A percentile compares a stretch with the other conserved stretches of the same genome.
Evolutionary conservation across 106 monocot genomes (phyloP).

Genomic region (Dioscorea alata): DNA sequence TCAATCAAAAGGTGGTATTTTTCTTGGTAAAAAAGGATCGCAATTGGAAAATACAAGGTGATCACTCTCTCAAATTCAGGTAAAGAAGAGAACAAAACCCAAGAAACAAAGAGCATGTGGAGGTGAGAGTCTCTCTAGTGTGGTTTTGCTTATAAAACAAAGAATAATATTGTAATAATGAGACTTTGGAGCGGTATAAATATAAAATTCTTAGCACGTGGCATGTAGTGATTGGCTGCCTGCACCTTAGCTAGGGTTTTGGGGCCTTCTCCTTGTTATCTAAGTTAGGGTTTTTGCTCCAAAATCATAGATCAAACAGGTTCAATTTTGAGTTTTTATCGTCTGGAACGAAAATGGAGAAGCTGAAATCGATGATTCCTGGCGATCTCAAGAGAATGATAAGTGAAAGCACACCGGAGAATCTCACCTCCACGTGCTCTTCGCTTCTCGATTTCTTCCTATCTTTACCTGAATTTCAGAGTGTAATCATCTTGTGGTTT

Average conservation of each 20-base stretch:
- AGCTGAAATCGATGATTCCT: slow-evolving; percentile 48
- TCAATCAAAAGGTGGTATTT: neutral
- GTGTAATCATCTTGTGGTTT: slow-evolving; percentile 20
- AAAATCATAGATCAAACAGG: no score
- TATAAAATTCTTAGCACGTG: no score
- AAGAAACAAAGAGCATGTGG: slow-evolving; percentile 42
- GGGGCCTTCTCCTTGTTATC: no score
- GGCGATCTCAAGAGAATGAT: slow-evolving; percentile 47
- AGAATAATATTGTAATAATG: no score
- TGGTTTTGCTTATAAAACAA: slow-evolving; percentile 22
- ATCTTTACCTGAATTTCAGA: slow-evolving; percentile 46
- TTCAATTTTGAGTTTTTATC: no score
- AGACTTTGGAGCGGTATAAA: no score
- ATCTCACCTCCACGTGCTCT: slow-evolving; percentile 38
- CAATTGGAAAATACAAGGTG: neutral
- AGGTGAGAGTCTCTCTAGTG: slow-evolving; percentile 30
- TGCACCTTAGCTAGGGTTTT: no score
- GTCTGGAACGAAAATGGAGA: slow-evolving; percentile 44
- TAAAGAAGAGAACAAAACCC: slow-evolving; percentile 34
- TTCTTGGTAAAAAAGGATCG: neutral
- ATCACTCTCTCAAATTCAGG: slow-evolving; percentile 63
- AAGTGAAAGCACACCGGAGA: slow-evolving; percentile 44
- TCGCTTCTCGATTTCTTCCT: slow-evolving; percentile 44
- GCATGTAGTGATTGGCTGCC: no score
- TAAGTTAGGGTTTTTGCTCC: no score